A percentile compares a stretch with the other conserved stretches of the same genome.
Conservation (phyloP, 257 asterid species). For the Plectranthus barbatus region DNA sequence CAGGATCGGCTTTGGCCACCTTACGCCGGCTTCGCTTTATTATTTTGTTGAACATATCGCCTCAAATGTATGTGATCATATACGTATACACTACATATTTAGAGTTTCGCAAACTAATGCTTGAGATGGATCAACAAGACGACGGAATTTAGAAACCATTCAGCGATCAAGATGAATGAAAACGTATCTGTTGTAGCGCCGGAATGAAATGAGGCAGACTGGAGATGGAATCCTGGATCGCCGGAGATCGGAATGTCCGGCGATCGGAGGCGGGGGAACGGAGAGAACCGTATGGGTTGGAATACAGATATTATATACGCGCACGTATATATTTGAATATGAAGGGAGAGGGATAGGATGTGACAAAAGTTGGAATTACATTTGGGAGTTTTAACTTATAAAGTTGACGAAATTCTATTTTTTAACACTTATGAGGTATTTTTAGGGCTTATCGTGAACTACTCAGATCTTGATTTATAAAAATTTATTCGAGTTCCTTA, state of each 20-base stretch:
- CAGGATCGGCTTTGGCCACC: constrained; percentile 36
- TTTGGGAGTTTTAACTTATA: neutral
- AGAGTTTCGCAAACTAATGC: neutral
- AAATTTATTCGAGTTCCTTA: no score
- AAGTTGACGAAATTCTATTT: neutral
- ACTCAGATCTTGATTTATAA: no score
- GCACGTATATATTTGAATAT: neutral
- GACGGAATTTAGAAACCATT: neutral
- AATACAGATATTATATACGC: neutral
- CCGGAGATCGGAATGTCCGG: constrained; percentile 40
- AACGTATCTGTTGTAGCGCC: neutral
- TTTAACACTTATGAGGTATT: neutral
- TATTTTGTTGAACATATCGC: constrained; percentile 41
- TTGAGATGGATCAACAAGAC: constrained; percentile 4
- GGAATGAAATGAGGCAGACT: neutral
- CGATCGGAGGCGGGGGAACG: constrained; percentile 18
- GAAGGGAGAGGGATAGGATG: neutral
- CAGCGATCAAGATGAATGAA: neutral
- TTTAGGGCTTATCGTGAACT: no score
- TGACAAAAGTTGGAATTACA: constrained; percentile 12
- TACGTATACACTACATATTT: neutral
- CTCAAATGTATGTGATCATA: constrained; percentile 11
- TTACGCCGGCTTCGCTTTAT: constrained; percentile 42
- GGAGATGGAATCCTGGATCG: constrained; percentile 17
- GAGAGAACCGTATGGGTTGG: constrained; percentile 11